phyloP scores from a whole-genome alignment of 2,329 filamentous ascomycete species.

The Atkinsonella texensis region DNA sequence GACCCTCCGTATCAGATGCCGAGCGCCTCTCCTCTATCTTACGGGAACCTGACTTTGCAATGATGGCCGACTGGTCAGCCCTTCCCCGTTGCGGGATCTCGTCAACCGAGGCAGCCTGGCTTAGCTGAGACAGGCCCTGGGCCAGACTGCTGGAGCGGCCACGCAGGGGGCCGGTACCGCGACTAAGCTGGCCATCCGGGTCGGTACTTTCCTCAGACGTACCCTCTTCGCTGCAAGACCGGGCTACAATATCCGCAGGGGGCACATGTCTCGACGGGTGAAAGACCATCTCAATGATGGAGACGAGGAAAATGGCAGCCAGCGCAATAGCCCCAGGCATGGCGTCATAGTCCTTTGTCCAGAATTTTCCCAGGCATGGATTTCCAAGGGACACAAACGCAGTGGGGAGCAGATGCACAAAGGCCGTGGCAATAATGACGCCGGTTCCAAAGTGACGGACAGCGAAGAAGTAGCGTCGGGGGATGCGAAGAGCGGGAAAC shows the following conservation, averaged over 20 bases:
- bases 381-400: constrained; percentile 52
- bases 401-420: constrained; percentile 61
- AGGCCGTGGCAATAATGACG: constrained; percentile 63
- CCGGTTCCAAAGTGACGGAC: constrained; percentile 66
- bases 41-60: background rate
- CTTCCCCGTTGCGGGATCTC: background rate
- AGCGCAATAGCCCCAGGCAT: constrained; percentile 75
- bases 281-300: constrained; percentile 65
- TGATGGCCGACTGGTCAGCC: background rate
- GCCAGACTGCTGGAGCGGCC: constrained; percentile 23
- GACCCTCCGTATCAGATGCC: constrained; percentile 8
- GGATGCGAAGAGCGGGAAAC: constrained; percentile 41
- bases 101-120: constrained; percentile 8
- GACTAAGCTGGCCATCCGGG: constrained; percentile 12
- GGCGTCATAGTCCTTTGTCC: constrained; percentile 62
- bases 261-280: constrained; percentile 27
- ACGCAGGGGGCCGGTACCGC: constrained; percentile 21
- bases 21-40: background rate
- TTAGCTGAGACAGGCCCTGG: constrained; percentile 19
- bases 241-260: constrained; percentile 6
- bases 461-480: constrained; percentile 41
- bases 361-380: constrained; percentile 60
- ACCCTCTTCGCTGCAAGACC: background rate
- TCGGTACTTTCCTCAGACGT: background rate
- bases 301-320: constrained; percentile 65